These are phyloP conservation scores for Fusarium papillatum DNA, from an alignment of 2,329 filamentous ascomycete genomes.

Conservation along the genomic window DNA sequence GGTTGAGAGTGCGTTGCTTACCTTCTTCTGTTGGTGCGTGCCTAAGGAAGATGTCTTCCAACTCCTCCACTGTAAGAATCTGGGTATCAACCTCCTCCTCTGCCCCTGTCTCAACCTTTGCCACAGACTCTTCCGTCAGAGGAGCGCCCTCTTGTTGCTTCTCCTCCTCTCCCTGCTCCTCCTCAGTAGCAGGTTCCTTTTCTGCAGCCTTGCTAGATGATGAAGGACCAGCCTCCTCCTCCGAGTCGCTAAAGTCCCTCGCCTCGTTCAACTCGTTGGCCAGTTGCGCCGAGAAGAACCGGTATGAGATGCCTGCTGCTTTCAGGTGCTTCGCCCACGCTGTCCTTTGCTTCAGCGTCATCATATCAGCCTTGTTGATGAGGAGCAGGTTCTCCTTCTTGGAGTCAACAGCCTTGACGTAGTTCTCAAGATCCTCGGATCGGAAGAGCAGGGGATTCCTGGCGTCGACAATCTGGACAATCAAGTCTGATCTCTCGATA, in stretches of 20 bases:
- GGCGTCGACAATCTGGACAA: constrained; percentile 99
- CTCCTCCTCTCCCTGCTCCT: constrained; percentile 43
- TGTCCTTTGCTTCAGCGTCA: constrained; percentile 86
- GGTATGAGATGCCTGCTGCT: constrained; percentile 85
- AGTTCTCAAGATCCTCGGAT: constrained; percentile 91
- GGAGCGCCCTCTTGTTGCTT: constrained; percentile 40
- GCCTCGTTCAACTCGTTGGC: constrained; percentile 92
- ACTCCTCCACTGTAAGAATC: constrained; percentile 92
- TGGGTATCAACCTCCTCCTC: constrained; percentile 72
- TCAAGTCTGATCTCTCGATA: constrained; percentile 94
- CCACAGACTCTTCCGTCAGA: constrained; percentile 49
- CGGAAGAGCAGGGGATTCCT: constrained; percentile 95
- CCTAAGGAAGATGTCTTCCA: constrained; percentile 88
- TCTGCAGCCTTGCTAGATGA: constrained; percentile 39
- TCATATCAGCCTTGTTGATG: constrained; percentile 99
- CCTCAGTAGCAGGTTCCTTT: constrained; percentile 25
- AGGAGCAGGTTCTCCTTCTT: constrained; percentile 92
- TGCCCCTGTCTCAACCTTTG: constrained; percentile 17
- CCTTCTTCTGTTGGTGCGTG: constrained; percentile 71
- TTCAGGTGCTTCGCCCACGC: constrained; percentile 91
- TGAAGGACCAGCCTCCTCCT: constrained; percentile 48
- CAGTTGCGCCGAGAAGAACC: constrained; percentile 95
- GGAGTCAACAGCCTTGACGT: constrained; percentile 92
- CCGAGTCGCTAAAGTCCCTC: constrained; percentile 65
- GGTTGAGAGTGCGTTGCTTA: constrained; percentile 48